Evolutionary conservation across 208 protist genomes (phyloP).

Genomic region (Crithidia brevicula): DNA sequence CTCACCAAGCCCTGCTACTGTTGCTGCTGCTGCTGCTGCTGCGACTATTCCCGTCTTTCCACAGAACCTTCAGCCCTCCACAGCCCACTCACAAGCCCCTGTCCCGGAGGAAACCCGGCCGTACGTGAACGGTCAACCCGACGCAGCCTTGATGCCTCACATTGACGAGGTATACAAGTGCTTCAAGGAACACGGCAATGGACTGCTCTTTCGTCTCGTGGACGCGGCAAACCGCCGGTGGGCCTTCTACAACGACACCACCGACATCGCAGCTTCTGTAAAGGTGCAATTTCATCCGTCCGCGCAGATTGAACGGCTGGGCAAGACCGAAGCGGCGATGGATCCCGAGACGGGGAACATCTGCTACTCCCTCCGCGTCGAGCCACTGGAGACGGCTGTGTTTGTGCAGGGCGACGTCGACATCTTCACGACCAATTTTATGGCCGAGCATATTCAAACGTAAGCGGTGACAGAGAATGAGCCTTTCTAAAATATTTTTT

Average conservation of each 20-base stretch:
- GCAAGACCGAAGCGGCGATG: slow-evolving; percentile 29
- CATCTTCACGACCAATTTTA: slow-evolving; percentile 74
- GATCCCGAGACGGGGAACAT: slow-evolving; percentile 50
- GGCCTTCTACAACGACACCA: slow-evolving; percentile 87
- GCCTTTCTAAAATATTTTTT: not conserved
- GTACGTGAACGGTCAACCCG: slow-evolving; percentile 57
- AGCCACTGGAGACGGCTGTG: slow-evolving; percentile 55
- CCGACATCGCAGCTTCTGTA: slow-evolving; percentile 50
- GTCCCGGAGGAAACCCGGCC: slow-evolving; percentile 24
- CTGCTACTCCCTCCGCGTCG: slow-evolving; percentile 53
- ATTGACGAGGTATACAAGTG: slow-evolving; percentile 66
- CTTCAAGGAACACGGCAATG: slow-evolving; percentile 83
- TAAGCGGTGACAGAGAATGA: not conserved
- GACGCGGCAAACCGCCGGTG: slow-evolving; percentile 40
- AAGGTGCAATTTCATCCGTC: slow-evolving; percentile 45
- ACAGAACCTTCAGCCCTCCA: not conserved
- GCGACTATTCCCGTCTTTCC: slow-evolving; percentile 20
- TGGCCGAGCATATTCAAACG: slow-evolving; percentile 31
- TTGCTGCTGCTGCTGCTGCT: not conserved
- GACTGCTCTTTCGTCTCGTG: slow-evolving; percentile 82
- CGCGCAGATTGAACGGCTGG: slow-evolving; percentile 43
- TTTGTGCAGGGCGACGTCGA: slow-evolving; percentile 69
- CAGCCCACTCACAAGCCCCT: not conserved
- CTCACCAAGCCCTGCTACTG: not conserved
- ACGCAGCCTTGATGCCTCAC: slow-evolving; percentile 37